Evolutionary conservation across 2,329 filamentous ascomycete species (phyloP).

Genomic region (Periconia sp.): DNA sequence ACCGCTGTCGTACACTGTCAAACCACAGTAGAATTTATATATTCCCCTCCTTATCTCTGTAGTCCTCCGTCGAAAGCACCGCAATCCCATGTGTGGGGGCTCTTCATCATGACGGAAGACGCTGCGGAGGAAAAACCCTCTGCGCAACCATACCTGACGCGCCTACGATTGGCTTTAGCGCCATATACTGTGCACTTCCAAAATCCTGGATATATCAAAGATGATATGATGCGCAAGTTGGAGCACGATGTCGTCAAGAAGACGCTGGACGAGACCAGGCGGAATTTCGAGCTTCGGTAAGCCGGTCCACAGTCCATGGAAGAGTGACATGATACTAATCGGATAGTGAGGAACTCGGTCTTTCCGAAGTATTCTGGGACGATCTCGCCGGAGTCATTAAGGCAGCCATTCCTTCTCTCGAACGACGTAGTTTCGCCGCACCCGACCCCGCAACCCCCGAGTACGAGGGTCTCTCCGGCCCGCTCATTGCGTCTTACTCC

Average conservation of each 20-base stretch:
- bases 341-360: conserved; percentile 57
- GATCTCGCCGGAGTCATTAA: conserved; percentile 60
- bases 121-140: conserved; percentile 16
- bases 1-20: neutral
- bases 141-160: conserved; percentile 43
- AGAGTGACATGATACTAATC: conserved; percentile 5
- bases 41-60: no score
- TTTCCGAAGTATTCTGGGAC: conserved; percentile 60
- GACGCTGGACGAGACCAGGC: conserved; percentile 60
- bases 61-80: conserved; percentile 1
- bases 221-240: conserved; percentile 60
- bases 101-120: conserved; percentile 11
- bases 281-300: conserved; percentile 57
- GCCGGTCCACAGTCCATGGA: conserved; percentile 6
- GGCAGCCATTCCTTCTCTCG: conserved; percentile 62
- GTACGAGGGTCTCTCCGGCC: conserved; percentile 61
- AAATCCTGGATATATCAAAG: conserved; percentile 60
- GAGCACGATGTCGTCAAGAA: conserved; percentile 58
- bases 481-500: conserved; percentile 63
- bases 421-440: conserved; percentile 63
- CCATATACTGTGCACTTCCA: conserved; percentile 62
- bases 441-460: conserved; percentile 59
- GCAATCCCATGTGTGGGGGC: conserved; percentile 12
- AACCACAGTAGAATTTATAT: neutral
- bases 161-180: conserved; percentile 49